Conservation (phyloP, 1,284 basidiomycete species). For the Cystobasidium slooffiae region DNA sequence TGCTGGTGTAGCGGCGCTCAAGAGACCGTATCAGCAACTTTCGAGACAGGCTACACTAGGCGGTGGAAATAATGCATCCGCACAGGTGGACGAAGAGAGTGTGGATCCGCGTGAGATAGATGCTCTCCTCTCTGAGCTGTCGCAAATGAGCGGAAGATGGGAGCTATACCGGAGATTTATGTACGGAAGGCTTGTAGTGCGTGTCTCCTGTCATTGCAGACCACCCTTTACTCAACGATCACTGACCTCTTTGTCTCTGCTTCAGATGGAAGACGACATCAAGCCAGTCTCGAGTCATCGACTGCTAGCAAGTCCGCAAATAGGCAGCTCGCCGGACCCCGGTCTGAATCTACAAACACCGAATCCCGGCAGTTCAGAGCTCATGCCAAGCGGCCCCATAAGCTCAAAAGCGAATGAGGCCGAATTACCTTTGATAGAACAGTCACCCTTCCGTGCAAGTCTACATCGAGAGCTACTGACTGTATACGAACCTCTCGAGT, state of each 20-base stretch:
- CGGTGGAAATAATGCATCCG: slow-evolving; percentile 29
- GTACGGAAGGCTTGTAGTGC: slow-evolving; percentile 68
- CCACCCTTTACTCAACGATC: slow-evolving; percentile 18
- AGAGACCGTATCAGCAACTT: slow-evolving; percentile 36
- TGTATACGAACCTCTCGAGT: slow-evolving; percentile 86
- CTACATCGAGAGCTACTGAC: slow-evolving; percentile 72
- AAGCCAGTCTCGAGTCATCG: slow-evolving; percentile 2
- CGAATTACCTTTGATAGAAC: slow-evolving; percentile 60
- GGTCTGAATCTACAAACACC: neutral
- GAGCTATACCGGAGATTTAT: slow-evolving; percentile 87
- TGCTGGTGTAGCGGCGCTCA: slow-evolving; percentile 18
- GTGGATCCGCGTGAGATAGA: slow-evolving; percentile 89
- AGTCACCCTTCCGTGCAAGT: slow-evolving; percentile 62
- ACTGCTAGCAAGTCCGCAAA: slow-evolving; percentile 43
- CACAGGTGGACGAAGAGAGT: slow-evolving; percentile 64
- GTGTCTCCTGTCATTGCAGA: neutral
- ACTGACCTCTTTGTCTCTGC: neutral
- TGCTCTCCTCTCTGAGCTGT: slow-evolving; percentile 79
- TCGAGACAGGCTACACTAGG: slow-evolving; percentile 23
- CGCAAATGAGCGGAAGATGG: slow-evolving; percentile 90
- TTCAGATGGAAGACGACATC: slow-evolving; percentile 45
- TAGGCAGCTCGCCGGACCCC: slow-evolving; percentile 46
- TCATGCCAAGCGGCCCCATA: neutral
- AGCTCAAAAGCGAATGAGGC: slow-evolving; percentile 45
- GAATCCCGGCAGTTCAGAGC: neutral